Percentiles rank a stretch among this genome's conserved stretches.
Evolutionary conservation across 1,139 yeast genomes (phyloP).

Genomic region (Sporopachydermia cereana): DNA sequence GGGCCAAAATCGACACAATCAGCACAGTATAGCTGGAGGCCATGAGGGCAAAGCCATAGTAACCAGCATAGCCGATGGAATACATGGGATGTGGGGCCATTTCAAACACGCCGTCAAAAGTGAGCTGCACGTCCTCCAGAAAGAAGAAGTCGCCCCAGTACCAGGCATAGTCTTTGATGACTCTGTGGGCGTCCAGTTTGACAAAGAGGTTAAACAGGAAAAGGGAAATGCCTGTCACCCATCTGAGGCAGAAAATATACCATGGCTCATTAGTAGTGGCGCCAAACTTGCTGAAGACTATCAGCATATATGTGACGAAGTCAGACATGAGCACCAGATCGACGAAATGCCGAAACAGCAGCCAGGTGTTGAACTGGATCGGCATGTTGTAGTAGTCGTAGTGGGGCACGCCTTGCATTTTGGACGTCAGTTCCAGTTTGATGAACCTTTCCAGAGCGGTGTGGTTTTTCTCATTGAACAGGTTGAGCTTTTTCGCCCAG

Average conservation of each 20-base stretch:
- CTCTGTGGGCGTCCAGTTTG: slow-evolving; percentile 78
- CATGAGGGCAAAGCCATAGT: slow-evolving; percentile 74
- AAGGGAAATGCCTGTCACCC: slow-evolving; percentile 33
- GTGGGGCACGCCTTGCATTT: slow-evolving; percentile 38
- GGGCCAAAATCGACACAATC: slow-evolving; percentile 64
- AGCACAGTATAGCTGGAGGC: slow-evolving; percentile 67
- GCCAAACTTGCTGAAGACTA: slow-evolving; percentile 32
- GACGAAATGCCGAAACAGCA: slow-evolving; percentile 66
- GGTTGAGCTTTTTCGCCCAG: slow-evolving; percentile 36
- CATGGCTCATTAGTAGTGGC: slow-evolving; percentile 32
- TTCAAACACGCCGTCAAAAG: slow-evolving; percentile 85
- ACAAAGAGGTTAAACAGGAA: slow-evolving; percentile 77
- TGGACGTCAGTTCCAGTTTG: slow-evolving; percentile 41
- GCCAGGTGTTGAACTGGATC: slow-evolving; percentile 75
- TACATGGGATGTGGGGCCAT: slow-evolving; percentile 94
- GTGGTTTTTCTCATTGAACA: slow-evolving; percentile 31
- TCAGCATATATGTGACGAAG: slow-evolving; percentile 63
- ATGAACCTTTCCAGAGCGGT: slow-evolving; percentile 33
- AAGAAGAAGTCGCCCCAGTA: slow-evolving; percentile 93
- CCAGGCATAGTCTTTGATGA: slow-evolving; percentile 89
- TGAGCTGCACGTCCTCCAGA: slow-evolving; percentile 66
- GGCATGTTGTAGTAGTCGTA: slow-evolving; percentile 46
- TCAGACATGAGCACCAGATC: slow-evolving; percentile 82
- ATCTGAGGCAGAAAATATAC: slow-evolving; percentile 24
- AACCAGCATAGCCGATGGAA: slow-evolving; percentile 81